Evolutionary conservation across 768 basidiomycete species (phyloP).

Genomic region (Macrolepiota dolichaula): DNA sequence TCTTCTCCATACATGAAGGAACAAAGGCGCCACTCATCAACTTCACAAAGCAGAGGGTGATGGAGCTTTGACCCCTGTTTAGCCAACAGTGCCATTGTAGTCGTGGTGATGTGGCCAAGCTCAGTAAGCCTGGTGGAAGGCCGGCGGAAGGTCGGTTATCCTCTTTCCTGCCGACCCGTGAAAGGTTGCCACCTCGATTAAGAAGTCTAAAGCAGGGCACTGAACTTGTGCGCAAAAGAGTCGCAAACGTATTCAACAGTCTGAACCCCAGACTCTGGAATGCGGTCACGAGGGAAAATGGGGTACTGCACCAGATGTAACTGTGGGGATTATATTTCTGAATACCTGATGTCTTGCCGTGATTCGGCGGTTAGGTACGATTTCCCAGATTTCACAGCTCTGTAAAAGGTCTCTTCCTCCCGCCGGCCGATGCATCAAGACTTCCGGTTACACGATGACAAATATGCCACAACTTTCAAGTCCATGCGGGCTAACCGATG

Average conservation of each 20-base stretch:
- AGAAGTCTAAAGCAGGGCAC: not conserved
- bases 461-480: not conserved
- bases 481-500: not conserved
- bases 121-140: no score
- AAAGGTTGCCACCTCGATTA: no score
- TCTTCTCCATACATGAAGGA: not conserved
- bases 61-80: not conserved
- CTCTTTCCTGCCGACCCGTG: no score
- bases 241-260: not conserved
- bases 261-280: not conserved
- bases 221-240: not conserved
- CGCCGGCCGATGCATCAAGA: not conserved
- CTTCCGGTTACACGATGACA: slow-evolving; percentile 2
- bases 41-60: not conserved
- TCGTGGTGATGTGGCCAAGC: no score
- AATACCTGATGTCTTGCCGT: slow-evolving; percentile 3
- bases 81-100: no score
- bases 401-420: not conserved
- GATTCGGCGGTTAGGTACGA: not conserved
- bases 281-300: not conserved
- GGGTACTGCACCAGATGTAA: not conserved
- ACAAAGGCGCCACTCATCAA: not conserved
- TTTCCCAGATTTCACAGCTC: slow-evolving; percentile 4
- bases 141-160: no score
- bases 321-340: slow-evolving; percentile 1